Conservation (phyloP, 495 filamentous ascomycete genomes). For the Talaromyces trachyspermus region DNA sequence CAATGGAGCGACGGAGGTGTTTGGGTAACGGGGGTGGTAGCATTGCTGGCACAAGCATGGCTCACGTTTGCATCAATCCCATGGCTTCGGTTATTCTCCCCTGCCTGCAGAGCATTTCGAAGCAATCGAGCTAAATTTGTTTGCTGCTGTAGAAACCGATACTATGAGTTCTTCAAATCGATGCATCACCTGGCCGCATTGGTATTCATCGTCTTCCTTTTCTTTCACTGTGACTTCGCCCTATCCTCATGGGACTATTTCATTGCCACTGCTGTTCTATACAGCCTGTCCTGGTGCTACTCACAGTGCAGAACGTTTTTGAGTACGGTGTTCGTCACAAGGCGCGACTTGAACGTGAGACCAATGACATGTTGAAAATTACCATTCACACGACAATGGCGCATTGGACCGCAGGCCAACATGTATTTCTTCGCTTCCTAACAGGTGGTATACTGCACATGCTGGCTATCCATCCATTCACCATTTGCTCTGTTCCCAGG, state of each 20-base stretch:
- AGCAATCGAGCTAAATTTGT: background rate
- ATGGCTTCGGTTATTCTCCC: conserved; percentile 34
- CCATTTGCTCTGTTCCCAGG: conserved; percentile 36
- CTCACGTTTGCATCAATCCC: conserved; percentile 45
- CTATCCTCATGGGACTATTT: conserved; percentile 58
- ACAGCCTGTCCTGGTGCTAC: conserved; percentile 34
- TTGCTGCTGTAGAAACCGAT: conserved; percentile 37
- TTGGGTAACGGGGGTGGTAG: conserved; percentile 50
- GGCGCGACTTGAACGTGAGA: conserved; percentile 35
- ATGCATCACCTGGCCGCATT: conserved; percentile 44
- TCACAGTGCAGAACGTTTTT: conserved; percentile 37
- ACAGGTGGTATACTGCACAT: conserved; percentile 28
- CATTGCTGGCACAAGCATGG: conserved; percentile 47
- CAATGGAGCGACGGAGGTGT: conserved; percentile 36
- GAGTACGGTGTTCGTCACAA: conserved; percentile 34
- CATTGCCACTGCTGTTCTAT: conserved; percentile 46
- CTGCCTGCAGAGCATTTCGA: background rate
- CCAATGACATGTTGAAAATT: conserved; percentile 35
- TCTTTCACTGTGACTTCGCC: conserved; percentile 50
- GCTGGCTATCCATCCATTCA: conserved; percentile 45
- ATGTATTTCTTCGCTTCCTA: conserved; percentile 44
- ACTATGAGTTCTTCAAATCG: conserved; percentile 55
- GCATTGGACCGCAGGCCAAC: conserved; percentile 41
- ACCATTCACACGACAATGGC: conserved; percentile 34
- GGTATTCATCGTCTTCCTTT: conserved; percentile 50